phyloP scores from a whole-genome alignment of 1,284 basidiomycete species.

The Papiliotrema flavescens region DNA sequence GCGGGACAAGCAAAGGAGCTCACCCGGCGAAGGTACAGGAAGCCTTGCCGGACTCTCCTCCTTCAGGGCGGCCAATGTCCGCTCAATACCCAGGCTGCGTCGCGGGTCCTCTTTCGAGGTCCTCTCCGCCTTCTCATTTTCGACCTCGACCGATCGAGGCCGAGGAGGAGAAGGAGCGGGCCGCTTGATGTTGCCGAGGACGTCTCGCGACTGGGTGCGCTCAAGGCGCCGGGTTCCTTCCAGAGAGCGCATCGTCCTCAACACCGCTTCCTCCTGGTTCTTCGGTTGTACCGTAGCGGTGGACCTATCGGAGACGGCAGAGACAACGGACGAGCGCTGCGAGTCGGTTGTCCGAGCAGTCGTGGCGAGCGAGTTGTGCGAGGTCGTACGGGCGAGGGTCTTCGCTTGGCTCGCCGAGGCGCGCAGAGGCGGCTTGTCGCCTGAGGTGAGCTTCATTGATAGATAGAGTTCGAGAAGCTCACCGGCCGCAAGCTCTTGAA shows the following conservation, averaged over 20 bases:
- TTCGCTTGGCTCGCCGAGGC: slow-evolving; percentile 8
- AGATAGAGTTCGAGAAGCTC: slow-evolving; percentile 2
- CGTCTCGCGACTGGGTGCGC: slow-evolving; percentile 16
- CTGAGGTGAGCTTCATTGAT: slow-evolving; percentile 3
- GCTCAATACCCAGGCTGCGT: slow-evolving; percentile 25
- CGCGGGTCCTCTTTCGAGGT: slow-evolving; percentile 19
- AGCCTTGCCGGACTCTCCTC: slow-evolving; percentile 14
- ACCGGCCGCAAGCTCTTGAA: slow-evolving; percentile 22
- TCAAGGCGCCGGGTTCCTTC: slow-evolving; percentile 20
- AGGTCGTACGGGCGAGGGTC: slow-evolving; percentile 3
- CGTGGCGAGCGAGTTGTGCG: not conserved
- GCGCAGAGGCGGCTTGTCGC: slow-evolving; percentile 19
- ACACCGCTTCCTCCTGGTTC: slow-evolving; percentile 30
- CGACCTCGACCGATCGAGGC: slow-evolving; percentile 19
- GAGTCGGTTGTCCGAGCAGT: not conserved
- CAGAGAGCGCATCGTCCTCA: slow-evolving; percentile 35
- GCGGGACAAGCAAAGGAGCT: too few relatives aligned
- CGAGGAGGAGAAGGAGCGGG: slow-evolving; percentile 31
- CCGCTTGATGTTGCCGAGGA: slow-evolving; percentile 21
- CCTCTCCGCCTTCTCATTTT: slow-evolving; percentile 5
- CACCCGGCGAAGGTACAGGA: too few relatives aligned
- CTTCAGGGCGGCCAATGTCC: slow-evolving; percentile 10
- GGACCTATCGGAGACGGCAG: slow-evolving; percentile 7
- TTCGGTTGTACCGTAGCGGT: slow-evolving; percentile 4
- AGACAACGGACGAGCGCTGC: slow-evolving; percentile 10